A percentile compares a stretch with the other conserved stretches of the same genome.
Conservation (phyloP, 306 rosid genomes). For the Trichosanthes truncata region DNA sequence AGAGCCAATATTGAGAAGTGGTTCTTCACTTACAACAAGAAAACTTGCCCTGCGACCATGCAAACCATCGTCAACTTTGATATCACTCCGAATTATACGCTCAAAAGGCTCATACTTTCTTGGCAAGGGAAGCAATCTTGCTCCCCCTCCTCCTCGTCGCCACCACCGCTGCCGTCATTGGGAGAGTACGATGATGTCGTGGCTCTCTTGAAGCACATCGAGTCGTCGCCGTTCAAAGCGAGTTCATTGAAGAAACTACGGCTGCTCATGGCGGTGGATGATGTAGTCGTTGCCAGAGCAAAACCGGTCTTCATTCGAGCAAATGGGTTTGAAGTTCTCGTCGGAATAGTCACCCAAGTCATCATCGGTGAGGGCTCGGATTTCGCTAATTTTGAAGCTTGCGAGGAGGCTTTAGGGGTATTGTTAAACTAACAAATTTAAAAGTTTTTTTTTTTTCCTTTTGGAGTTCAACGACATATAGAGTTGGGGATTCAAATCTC, state of each 20-base stretch:
- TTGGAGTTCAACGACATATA: too few relatives aligned
- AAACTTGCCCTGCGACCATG: constrained; percentile 47
- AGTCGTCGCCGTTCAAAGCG: constrained; percentile 39
- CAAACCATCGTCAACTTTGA: constrained; percentile 18
- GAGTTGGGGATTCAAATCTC: too few relatives aligned
- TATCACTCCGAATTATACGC: constrained; percentile 39
- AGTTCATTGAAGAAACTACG: constrained; percentile 35
- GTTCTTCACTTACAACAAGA: constrained; percentile 45
- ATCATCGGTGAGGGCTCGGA: constrained; percentile 14
- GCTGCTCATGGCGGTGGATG: constrained; percentile 16
- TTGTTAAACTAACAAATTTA: background rate
- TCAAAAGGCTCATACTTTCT: constrained; percentile 36
- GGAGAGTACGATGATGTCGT: constrained; percentile 17
- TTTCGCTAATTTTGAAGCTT: constrained; percentile 28
- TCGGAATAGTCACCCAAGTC: constrained; percentile 21
- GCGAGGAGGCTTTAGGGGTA: constrained; percentile 42
- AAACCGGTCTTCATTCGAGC: constrained; percentile 16
- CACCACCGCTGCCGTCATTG: background rate
- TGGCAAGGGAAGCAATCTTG: constrained; percentile 15
- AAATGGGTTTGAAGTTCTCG: constrained; percentile 23
- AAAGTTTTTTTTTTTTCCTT: background rate
- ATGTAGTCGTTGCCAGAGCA: background rate
- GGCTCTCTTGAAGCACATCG: constrained; percentile 22
- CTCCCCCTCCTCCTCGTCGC: background rate
- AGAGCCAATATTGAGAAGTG: constrained; percentile 38